Base-by-base conservation (phyloP, 2,329 filamentous ascomycete species). In the Aspergillus vadensis region DNA sequence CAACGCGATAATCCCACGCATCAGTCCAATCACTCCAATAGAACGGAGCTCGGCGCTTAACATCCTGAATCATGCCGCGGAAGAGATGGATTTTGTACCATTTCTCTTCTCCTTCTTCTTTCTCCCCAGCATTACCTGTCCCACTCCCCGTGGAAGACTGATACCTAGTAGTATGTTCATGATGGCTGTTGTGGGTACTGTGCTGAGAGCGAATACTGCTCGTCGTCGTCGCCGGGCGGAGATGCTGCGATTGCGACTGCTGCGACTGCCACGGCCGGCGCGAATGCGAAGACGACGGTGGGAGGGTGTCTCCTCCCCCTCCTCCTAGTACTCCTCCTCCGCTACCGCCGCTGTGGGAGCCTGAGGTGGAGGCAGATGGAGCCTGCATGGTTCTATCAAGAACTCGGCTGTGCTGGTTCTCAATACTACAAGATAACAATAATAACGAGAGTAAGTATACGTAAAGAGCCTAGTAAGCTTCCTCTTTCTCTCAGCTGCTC, bases 1-100 rank as follows among this genome's bases (percentile, higher is more conserved):
- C 84, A 44, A 96, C 91, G 57, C 92, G 86, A 79, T 96, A 96
- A 73, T 96, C 90, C 91, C 91, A 95, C 1, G 92, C 92, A 79
- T 96, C 92, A 17, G 74, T 81, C 90, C 90, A 96, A 76, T 96
- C 92, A 75, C 89, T 93, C 77, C 79, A 81, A 72, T 95, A 96
- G 73, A 84, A 96, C 1, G 92, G 92, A 7, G 84, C 83, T 63
- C 92, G 81, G 60, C 91, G 86, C 65, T 86, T 86, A 36, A 96
- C 70, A 76, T 96, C 92, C 71, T 91, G 88, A 60, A 87, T 74
- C 86, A 96, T 96, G 69, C 92, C 92, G 39, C 86, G 86, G 75
- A 94, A 94, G 53, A 90, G 80, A 53, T 83, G 83, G 23, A 93
- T 85, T 71, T 85, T 89, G 88, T 90, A 95, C 91, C 91, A 94